A percentile compares a stretch with the other conserved stretches of the same genome.
These are phyloP conservation scores for Penicillium capsulatum DNA, from an alignment of 2,329 filamentous ascomycete species.

Conservation along the genomic window DNA sequence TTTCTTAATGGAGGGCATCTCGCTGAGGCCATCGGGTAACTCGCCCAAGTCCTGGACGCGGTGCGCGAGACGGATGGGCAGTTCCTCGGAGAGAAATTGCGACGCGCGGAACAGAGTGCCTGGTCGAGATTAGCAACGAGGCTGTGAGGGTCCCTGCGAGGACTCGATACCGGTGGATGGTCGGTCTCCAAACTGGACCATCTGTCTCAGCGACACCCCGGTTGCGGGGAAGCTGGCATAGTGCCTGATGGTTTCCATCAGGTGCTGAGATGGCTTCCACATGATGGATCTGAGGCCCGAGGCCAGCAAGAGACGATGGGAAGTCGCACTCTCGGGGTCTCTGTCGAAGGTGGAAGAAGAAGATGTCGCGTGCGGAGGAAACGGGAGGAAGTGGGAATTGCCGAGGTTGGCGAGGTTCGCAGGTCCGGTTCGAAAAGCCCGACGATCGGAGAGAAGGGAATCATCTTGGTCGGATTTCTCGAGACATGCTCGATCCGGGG, in stretches of 20 bases:
- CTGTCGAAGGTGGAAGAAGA: conserved; percentile 4
- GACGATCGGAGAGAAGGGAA: conserved; percentile 22
- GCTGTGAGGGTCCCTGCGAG: background rate
- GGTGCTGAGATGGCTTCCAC: conserved; percentile 85
- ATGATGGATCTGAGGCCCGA: conserved; percentile 49
- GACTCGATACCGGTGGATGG: conserved; percentile 84
- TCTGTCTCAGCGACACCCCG: conserved; percentile 91
- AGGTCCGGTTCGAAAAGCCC: conserved; percentile 8
- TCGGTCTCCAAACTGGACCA: conserved; percentile 97
- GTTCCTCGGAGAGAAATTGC: conserved; percentile 96
- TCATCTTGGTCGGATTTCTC: too few relatives aligned
- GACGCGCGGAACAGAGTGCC: conserved; percentile 96
- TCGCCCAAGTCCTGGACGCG: conserved; percentile 90
- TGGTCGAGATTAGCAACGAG: conserved; percentile 35
- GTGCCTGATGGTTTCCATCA: conserved; percentile 97
- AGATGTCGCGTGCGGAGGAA: conserved; percentile 11
- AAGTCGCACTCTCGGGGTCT: too few relatives aligned
- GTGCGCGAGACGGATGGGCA: conserved; percentile 93
- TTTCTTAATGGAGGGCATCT: conserved; percentile 94
- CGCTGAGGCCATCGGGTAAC: conserved; percentile 89
- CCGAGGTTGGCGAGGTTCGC: conserved; percentile 23
- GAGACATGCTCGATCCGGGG: too few relatives aligned
- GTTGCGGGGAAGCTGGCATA: conserved; percentile 97
- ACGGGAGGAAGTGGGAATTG: conserved; percentile 17
- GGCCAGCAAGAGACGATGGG: conserved; percentile 20